phyloP scores from a whole-genome alignment of 2,329 filamentous ascomycete species.

The Aspergillus sp. region DNA sequence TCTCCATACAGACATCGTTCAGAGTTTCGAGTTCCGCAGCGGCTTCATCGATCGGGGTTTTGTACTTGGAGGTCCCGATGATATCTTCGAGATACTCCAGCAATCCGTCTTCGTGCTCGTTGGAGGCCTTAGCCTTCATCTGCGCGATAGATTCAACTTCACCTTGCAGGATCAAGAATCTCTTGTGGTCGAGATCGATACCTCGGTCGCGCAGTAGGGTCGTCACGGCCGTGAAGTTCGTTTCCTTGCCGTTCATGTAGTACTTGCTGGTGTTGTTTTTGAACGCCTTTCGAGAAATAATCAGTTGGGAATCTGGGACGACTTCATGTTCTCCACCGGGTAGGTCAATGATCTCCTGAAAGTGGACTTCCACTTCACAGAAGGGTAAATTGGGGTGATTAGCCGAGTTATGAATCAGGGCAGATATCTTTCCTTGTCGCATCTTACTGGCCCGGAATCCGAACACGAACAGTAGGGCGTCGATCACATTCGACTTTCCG shows the following conservation, averaged over 20 bases:
- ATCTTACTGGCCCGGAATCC: constrained; percentile 99
- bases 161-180: constrained; percentile 93
- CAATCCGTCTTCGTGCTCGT: constrained; percentile 93
- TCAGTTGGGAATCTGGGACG: constrained; percentile 76
- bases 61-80: constrained; percentile 98
- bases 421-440: constrained; percentile 97
- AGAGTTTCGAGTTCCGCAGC: constrained; percentile 84
- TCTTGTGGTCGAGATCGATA: constrained; percentile 95
- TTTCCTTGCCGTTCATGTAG: constrained; percentile 87
- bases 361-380: constrained; percentile 96
- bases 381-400: constrained; percentile 78
- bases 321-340: constrained; percentile 71
- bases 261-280: constrained; percentile 98
- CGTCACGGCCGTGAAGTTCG: constrained; percentile 89
- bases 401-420: constrained; percentile 94
- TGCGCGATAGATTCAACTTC: constrained; percentile 98
- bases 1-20: constrained; percentile 93
- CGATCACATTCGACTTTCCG: constrained; percentile 98
- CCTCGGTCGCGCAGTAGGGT: constrained; percentile 81
- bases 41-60: constrained; percentile 91
- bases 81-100: constrained; percentile 98
- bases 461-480: constrained; percentile 97
- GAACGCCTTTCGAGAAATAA: constrained; percentile 91
- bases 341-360: constrained; percentile 89
- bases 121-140: constrained; percentile 95